Percentiles rank a stretch among this genome's conserved stretches.
Conservation (phyloP, 345 rosid species). For the Brassica rapa region DNA sequence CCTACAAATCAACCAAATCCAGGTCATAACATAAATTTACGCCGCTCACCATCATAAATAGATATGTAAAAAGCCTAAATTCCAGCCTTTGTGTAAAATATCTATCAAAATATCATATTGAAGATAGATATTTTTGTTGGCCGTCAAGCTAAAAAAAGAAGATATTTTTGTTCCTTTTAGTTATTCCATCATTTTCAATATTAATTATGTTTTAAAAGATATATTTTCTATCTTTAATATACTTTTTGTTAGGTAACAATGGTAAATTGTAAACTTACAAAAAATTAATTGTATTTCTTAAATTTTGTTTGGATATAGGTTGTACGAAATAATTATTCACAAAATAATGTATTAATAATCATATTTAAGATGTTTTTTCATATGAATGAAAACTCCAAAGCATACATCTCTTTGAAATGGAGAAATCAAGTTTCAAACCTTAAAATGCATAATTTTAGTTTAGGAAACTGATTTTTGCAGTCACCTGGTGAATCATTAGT, state of each 20-base stretch:
- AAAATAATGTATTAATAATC: too few species aligned
- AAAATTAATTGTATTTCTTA: too few species aligned
- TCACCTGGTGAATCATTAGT: conserved; percentile 15
- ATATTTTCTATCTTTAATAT: too few species aligned
- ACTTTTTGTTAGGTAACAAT: too few species aligned
- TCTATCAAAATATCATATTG: neutral
- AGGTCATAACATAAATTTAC: conserved; percentile 24
- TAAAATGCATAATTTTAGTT: neutral
- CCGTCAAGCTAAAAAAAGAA: neutral
- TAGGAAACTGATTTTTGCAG: neutral
- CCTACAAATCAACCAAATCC: conserved; percentile 17
- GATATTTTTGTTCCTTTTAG: neutral
- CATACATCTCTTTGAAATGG: too few species aligned
- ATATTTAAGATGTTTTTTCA: too few species aligned
- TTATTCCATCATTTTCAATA: neutral
- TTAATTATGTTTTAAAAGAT: too few species aligned
- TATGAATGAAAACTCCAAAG: too few species aligned
- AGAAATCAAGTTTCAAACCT: neutral
- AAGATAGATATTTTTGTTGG: conserved; percentile 5
- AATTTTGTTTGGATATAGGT: too few species aligned
- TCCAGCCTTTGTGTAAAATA: conserved; percentile 19
- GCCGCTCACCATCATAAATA: conserved; percentile 30
- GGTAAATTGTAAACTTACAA: too few species aligned
- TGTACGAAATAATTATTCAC: too few species aligned
- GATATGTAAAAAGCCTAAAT: conserved; percentile 19